Evolutionary conservation across 2,329 filamentous ascomycete species (phyloP).

Genomic region (Zasmidium cellare): DNA sequence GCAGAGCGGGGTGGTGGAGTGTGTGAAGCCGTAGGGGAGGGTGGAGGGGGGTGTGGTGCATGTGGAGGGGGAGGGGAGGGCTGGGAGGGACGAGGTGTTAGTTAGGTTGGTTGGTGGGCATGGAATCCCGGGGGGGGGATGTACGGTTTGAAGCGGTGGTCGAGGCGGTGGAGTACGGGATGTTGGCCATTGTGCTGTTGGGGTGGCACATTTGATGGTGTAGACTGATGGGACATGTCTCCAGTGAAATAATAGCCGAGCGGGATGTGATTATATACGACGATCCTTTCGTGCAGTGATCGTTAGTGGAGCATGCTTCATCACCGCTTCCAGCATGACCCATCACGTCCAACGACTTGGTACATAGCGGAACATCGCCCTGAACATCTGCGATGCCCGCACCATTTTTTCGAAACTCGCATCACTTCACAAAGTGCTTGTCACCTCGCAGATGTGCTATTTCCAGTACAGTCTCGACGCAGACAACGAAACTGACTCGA

Average conservation of each 20-base stretch:
- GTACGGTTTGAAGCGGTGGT: background rate
- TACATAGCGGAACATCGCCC: too few relatives aligned
- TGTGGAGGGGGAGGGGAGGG: background rate
- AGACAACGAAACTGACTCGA: background rate
- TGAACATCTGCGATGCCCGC: too few relatives aligned
- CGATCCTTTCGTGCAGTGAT: too few relatives aligned
- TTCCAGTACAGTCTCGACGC: background rate
- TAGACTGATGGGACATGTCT: too few relatives aligned
- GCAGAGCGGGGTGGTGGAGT: constrained; percentile 1
- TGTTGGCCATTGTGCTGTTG: constrained; percentile 2
- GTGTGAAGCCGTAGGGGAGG: background rate
- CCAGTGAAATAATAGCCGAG: too few relatives aligned
- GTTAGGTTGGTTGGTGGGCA: background rate
- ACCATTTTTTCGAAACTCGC: too few relatives aligned
- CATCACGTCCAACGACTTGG: too few relatives aligned
- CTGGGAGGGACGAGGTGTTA: background rate
- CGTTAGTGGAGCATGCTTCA: too few relatives aligned
- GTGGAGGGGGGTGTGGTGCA: constrained; percentile 3
- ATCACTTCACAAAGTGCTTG: too few relatives aligned
- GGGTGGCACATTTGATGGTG: background rate
- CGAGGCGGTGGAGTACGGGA: constrained; percentile 9
- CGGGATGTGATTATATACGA: too few relatives aligned
- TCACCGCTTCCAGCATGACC: too few relatives aligned
- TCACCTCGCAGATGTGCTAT: background rate
- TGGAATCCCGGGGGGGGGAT: background rate